Base-by-base conservation (phyloP, 2,329 filamentous ascomycete species). In the Xylariales sp. region DNA sequence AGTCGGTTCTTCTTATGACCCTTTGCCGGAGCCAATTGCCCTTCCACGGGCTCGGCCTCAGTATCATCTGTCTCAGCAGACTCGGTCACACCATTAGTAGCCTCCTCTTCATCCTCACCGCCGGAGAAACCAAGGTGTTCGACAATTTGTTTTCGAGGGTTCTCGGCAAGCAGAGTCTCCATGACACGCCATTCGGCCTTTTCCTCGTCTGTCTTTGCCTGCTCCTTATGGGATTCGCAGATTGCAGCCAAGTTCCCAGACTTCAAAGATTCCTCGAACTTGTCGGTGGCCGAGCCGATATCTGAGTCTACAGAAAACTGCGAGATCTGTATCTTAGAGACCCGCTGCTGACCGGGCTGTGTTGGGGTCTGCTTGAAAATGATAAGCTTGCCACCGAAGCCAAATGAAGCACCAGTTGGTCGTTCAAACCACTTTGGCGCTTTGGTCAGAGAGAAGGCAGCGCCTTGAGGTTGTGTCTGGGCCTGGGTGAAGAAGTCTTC, bases 401-500 rank as follows among this genome's bases (percentile, higher is more conserved):
- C 93, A 65, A 98, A 98, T 0, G 89, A 87, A 12, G 84, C 91
- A 54, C 88, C 88, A 31, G 84, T 78, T 2, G 91, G 90, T 41
- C 86, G 78, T 64, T 95, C 83, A 31, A 93, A 75, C 93, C 93
- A 98, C 52, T 83, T 90, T 1, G 93, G 94, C 2, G 93, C 84
- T 58, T 88, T 89, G 36, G 75, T 71, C 32, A 98, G 71, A 3
- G 88, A 88, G 71, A 97, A 98, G 3, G 87, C 89, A 19, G 87
- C 86, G 16, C 84, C 86, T 62, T 96, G 90, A 3, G 91, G 88
- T 56, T 96, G 88, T 5, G 84, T 87, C 61, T 95, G 90, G 9
- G 90, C 91, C 61, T 88, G 90, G 11, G 87, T 86, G 58, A 98
- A 98, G 71, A 98, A 98, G 57, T 97, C 93, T 57, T 95, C 93